Conservation (phyloP, 345 rosid species). For the Sisymbrium altissimum region DNA sequence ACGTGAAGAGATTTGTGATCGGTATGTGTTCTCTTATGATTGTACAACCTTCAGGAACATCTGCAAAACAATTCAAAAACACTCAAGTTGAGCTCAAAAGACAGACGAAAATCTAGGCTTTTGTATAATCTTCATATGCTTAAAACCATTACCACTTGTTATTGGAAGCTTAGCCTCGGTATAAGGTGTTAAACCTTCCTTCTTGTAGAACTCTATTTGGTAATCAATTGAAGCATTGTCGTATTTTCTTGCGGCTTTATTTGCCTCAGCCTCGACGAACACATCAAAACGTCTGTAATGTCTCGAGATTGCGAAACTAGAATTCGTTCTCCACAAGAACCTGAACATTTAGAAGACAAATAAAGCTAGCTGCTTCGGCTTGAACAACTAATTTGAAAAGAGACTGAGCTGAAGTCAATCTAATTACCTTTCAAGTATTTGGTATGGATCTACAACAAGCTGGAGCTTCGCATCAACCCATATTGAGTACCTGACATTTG, state of each 20-base stretch:
- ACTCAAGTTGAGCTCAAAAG: not conserved
- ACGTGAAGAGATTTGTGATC: constrained; percentile 69
- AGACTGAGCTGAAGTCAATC: not conserved
- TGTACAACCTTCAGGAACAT: constrained; percentile 98
- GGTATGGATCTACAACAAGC: constrained; percentile 86
- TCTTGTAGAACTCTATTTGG: constrained; percentile 72
- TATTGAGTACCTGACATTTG: constrained; percentile 69
- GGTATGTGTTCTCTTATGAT: constrained; percentile 80
- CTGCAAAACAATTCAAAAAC: constrained; percentile 39
- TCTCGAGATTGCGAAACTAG: constrained; percentile 74
- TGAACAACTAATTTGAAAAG: not conserved
- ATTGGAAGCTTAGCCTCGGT: constrained; percentile 75
- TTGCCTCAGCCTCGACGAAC: constrained; percentile 83
- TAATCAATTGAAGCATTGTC: constrained; percentile 74
- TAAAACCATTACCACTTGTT: constrained; percentile 63
- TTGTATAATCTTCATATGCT: not conserved
- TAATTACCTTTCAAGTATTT: constrained; percentile 75
- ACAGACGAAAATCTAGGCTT: not conserved
- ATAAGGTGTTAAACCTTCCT: constrained; percentile 80
- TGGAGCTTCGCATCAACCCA: constrained; percentile 95
- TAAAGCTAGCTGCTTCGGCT: not conserved
- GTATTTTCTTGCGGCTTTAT: constrained; percentile 83
- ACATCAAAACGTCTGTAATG: constrained; percentile 87
- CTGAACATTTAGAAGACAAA: constrained; percentile 36
- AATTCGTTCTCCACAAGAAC: constrained; percentile 78